A percentile compares a stretch with the other conserved stretches of the same genome.
Evolutionary conservation across 768 basidiomycete species (phyloP).

Genomic region (Trametes cingulata): DNA sequence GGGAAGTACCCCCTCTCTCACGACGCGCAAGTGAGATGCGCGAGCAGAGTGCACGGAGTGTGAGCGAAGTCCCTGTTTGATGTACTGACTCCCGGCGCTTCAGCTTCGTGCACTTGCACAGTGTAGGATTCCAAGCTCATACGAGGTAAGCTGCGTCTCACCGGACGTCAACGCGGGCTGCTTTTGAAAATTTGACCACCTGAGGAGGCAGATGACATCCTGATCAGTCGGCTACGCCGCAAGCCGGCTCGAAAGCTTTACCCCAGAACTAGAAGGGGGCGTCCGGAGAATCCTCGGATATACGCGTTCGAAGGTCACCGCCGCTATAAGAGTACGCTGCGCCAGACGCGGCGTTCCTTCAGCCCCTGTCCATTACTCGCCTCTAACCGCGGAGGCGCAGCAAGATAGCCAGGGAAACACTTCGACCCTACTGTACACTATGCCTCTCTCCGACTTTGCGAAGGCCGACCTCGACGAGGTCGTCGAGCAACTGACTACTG

Average conservation of each 20-base stretch:
- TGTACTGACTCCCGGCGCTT: background rate
- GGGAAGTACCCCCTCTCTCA: background rate
- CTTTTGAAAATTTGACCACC: conserved; percentile 2
- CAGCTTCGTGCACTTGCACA: background rate
- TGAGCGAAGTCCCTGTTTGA: background rate
- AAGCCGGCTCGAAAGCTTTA: conserved; percentile 11
- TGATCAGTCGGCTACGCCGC: conserved; percentile 14
- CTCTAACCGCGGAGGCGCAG: background rate
- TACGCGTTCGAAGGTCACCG: background rate
- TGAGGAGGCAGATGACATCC: background rate
- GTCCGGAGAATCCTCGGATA: conserved; percentile 16
- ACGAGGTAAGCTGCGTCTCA: background rate
- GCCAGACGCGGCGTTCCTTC: background rate
- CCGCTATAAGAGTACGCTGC: conserved; percentile 8
- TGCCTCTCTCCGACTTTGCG: conserved; percentile 72
- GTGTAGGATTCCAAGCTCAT: background rate
- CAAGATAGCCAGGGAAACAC: background rate
- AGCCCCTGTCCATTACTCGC: background rate
- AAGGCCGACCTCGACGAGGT: conserved; percentile 61
- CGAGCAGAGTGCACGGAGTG: background rate
- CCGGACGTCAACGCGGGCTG: background rate
- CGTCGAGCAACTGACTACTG: conserved; percentile 65
- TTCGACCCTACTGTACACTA: conserved; percentile 25
- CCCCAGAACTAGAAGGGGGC: conserved; percentile 14
- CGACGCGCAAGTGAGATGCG: background rate